Evolutionary conservation across 2,329 filamentous ascomycete species (phyloP), one percentile per base, ranked within the genome.

Genomic region (Xylaria sp.): DNA sequence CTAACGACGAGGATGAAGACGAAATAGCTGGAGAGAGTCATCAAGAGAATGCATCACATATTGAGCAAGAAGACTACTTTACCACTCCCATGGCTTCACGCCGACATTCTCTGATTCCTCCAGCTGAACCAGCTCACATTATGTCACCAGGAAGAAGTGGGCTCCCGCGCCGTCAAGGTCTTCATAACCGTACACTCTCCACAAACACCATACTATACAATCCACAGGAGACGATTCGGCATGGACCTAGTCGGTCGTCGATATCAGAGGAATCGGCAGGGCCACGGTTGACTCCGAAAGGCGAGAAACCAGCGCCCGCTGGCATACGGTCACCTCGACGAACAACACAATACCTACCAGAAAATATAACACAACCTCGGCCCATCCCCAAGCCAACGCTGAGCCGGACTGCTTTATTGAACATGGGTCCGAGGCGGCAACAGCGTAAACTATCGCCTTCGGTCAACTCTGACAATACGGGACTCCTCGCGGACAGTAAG

Each of bases 141-240:
- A 81, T 77, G 3, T 84, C 81, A 34, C 75, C 75, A 64, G 65
- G 75, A 72, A 51, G 73, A 70, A 78, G 48, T 70, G 77, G 28
- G 62, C 59, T 76, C 74, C 76, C 76, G 71, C 73, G 79, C 50
- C 80, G 82, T 61, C 79, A 82, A 54, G 82, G 80, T 0, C 76
- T 84, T 4, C 94, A 97, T 75, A 87, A 82, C 65, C 91, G 94
- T 46, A 94, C 93, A 13, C 79, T 91, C 3, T 97, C 94, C 0
- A 92, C 90, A 23, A 93, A 91, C 74, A 97, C 94, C 0, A 94
- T 97, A 63, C 84, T 97, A 0, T 97, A 92, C 81, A 94, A 92
- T 41, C 94, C 94, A 0, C 83, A 89, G 39, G 82, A 85, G 31
- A 72, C 75, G 63, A 78, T 72, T 59, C 81, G 79, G 18, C 73